Evolutionary conservation across 768 basidiomycete species (phyloP).

Genomic region (Mycena rosella): DNA sequence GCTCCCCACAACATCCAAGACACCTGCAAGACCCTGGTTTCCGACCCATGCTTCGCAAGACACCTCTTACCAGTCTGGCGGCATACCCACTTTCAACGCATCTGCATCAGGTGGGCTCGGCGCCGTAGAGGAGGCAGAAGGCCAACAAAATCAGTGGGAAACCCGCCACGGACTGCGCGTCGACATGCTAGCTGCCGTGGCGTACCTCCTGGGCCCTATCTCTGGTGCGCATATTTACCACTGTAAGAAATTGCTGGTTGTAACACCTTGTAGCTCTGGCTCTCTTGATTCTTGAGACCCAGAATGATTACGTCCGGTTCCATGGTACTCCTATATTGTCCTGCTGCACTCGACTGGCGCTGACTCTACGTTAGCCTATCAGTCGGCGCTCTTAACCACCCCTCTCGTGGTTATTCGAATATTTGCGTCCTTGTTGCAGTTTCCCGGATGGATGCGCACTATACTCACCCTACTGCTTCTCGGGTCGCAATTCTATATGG

Average conservation of each 20-base stretch:
- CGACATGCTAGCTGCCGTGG: constrained; percentile 72
- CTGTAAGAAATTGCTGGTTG: constrained; percentile 9
- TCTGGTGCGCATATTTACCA: constrained; percentile 65
- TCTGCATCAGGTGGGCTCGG: constrained; percentile 54
- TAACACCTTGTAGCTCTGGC: constrained; percentile 61
- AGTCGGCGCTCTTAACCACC: constrained; percentile 78
- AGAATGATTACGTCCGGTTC: constrained; percentile 83
- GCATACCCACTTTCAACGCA: constrained; percentile 66
- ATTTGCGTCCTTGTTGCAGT: constrained; percentile 63
- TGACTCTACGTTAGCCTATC: constrained; percentile 67
- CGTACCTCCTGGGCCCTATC: constrained; percentile 78
- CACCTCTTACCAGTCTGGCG: constrained; percentile 79
- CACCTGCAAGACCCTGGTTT: constrained; percentile 65
- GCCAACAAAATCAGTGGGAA: constrained; percentile 73
- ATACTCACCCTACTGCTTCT: constrained; percentile 62
- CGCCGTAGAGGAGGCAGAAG: constrained; percentile 55
- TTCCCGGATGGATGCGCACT: constrained; percentile 65
- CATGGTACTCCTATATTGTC: constrained; percentile 64
- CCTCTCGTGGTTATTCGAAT: constrained; percentile 72
- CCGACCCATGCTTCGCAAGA: constrained; percentile 49
- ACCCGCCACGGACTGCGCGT: constrained; percentile 76
- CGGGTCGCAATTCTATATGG: constrained; percentile 61
- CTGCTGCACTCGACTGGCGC: constrained; percentile 4
- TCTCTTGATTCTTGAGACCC: constrained; percentile 80
- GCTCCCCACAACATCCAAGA: constrained; percentile 44